A percentile compares a stretch with the other conserved stretches of the same genome.
Conservation (phyloP, 83 land plant species). For the Picea abies region DNA sequence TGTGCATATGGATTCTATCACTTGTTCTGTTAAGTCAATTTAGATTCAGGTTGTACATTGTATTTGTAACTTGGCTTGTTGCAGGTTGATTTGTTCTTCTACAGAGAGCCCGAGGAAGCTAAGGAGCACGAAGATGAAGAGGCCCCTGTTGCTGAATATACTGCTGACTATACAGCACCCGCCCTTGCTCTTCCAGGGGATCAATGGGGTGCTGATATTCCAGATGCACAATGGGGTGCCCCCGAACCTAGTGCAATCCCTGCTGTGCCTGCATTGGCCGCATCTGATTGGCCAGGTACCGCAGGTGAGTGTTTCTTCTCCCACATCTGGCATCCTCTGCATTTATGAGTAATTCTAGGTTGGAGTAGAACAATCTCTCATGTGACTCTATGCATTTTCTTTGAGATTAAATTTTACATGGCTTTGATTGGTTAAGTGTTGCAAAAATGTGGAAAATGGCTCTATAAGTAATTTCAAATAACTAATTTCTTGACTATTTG, state of each 20-base stretch:
- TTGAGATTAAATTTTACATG: background rate
- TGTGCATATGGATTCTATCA: too few species aligned
- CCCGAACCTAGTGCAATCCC: conserved; percentile 19
- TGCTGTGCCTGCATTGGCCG: conserved; percentile 28
- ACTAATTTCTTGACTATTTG: background rate
- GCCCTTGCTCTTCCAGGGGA: conserved; percentile 27
- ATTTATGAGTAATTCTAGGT: background rate
- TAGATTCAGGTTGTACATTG: background rate
- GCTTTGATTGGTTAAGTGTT: background rate
- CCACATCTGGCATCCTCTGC: background rate
- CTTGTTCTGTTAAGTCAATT: background rate
- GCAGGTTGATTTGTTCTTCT: conserved; percentile 91
- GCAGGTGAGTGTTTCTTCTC: conserved; percentile 8
- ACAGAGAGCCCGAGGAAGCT: conserved; percentile 89
- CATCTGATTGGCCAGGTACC: conserved; percentile 25
- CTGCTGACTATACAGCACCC: conserved; percentile 24
- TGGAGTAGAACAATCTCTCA: background rate
- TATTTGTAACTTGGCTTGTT: conserved; percentile 1
- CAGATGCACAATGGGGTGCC: conserved; percentile 31
- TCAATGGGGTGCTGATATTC: conserved; percentile 26
- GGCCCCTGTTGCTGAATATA: conserved; percentile 39
- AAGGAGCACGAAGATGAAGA: conserved; percentile 79
- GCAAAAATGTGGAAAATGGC: background rate
- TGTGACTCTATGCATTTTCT: background rate
- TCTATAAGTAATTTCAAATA: background rate